Percentiles rank a stretch among this genome's conserved stretches.
phyloP scores from a whole-genome alignment of 2,329 filamentous ascomycete genomes.

The Aspergillus vadensis region DNA sequence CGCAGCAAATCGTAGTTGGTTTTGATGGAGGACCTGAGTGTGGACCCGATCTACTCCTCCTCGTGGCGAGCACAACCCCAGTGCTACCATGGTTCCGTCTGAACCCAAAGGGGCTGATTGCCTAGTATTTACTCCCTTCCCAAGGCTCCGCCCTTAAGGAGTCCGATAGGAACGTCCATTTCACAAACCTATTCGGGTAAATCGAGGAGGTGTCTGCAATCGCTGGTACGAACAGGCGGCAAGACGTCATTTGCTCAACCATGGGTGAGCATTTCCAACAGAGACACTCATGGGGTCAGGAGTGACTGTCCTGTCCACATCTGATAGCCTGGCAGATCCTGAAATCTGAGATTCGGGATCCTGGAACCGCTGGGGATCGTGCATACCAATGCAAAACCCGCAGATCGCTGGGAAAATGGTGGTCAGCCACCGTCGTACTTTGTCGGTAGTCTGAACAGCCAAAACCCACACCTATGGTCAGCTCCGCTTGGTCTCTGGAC shows the following conservation, averaged over 20 bases:
- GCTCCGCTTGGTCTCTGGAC: background rate
- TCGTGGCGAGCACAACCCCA: slow-evolving; percentile 21
- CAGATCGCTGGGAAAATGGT: slow-evolving; percentile 3
- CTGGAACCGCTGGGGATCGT: slow-evolving; percentile 2
- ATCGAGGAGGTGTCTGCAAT: slow-evolving; percentile 10
- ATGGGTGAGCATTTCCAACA: background rate
- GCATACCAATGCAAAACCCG: slow-evolving; percentile 5
- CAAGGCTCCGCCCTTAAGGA: background rate
- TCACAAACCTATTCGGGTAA: slow-evolving; percentile 2
- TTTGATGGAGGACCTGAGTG: slow-evolving; percentile 9
- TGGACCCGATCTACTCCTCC: slow-evolving; percentile 22
- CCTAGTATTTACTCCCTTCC: background rate
- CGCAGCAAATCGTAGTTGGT: slow-evolving; percentile 15
- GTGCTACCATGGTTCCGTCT: slow-evolving; percentile 19
- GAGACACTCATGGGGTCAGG: background rate
- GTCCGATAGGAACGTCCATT: slow-evolving; percentile 9
- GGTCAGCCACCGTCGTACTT: background rate
- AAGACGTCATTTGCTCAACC: slow-evolving; percentile 16
- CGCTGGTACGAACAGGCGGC: slow-evolving; percentile 12
- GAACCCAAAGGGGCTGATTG: background rate
- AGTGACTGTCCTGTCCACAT: background rate
- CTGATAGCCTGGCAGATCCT: slow-evolving; percentile 1
- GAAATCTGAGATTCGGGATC: slow-evolving; percentile 2
- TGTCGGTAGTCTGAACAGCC: slow-evolving; percentile 1
- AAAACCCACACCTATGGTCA: slow-evolving; percentile 8